Percentiles rank a stretch among this genome's conserved stretches.
Conservation (phyloP, 805 yeast genomes). For the Ogataea allantospora region DNA sequence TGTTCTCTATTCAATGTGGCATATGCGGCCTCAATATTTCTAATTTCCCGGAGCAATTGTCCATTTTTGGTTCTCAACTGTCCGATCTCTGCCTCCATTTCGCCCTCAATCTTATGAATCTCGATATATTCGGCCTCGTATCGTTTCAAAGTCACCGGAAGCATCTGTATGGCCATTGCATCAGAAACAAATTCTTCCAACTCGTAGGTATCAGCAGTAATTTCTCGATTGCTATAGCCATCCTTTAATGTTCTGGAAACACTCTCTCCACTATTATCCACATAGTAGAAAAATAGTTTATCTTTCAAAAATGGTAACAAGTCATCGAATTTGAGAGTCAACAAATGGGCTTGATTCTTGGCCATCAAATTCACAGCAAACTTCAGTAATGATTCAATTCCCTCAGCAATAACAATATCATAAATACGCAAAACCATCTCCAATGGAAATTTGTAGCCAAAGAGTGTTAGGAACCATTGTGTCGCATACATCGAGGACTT, state of each 20-base stretch:
- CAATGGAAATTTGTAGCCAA: slow-evolving; percentile 92
- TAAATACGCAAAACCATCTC: slow-evolving; percentile 83
- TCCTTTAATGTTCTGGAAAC: slow-evolving; percentile 17
- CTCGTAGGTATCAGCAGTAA: slow-evolving; percentile 42
- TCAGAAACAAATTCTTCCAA: slow-evolving; percentile 76
- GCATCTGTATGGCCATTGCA: slow-evolving; percentile 68
- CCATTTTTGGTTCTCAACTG: slow-evolving; percentile 63
- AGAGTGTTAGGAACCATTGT: slow-evolving; percentile 95
- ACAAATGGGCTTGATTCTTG: slow-evolving; percentile 58
- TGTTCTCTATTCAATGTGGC: slow-evolving; percentile 77
- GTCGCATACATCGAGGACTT: slow-evolving; percentile 94
- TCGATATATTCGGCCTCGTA: slow-evolving; percentile 75
- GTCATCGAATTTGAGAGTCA: slow-evolving; percentile 69
- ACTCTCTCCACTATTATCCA: slow-evolving; percentile 33
- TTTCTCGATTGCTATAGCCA: slow-evolving; percentile 18
- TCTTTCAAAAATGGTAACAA: slow-evolving; percentile 77
- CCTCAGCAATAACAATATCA: slow-evolving; percentile 88
- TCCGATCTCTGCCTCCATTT: slow-evolving; percentile 62
- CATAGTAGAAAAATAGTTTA: slow-evolving; percentile 69
- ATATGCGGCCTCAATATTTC: slow-evolving; percentile 67
- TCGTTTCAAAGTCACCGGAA: slow-evolving; percentile 69
- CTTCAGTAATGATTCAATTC: slow-evolving; percentile 80
- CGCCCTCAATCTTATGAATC: slow-evolving; percentile 64
- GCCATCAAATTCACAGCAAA: slow-evolving; percentile 80
- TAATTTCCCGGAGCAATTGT: slow-evolving; percentile 66